A percentile compares a stretch with the other conserved stretches of the same genome.
phyloP scores from a whole-genome alignment of 305 asterid genomes.

The Fraxinus nigra region DNA sequence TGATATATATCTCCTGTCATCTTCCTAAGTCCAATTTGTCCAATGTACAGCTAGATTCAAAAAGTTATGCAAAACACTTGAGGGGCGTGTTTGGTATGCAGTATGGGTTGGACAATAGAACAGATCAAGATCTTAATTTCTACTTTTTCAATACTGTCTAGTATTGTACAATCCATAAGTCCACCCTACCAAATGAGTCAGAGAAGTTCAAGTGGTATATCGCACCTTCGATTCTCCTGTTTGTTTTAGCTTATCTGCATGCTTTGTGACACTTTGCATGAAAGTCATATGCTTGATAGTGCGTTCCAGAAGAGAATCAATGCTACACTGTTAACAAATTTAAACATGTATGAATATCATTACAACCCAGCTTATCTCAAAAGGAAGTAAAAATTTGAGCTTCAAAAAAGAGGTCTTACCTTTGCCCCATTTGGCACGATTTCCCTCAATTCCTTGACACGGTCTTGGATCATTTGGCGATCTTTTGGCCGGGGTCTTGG shows the following conservation, averaged over 20 bases:
- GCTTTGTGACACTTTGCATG: conserved; percentile 90
- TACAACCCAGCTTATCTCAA: not conserved
- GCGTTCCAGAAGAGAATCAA: conserved; percentile 89
- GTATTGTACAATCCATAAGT: not conserved
- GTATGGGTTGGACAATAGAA: not conserved
- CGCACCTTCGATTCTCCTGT: conserved; percentile 86
- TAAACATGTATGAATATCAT: conserved; percentile 2
- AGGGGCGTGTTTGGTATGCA: not conserved
- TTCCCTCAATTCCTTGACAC: conserved; percentile 88
- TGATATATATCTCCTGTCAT: not conserved
- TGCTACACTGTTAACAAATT: conserved; percentile 77
- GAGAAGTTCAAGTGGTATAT: not conserved
- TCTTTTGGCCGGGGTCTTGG: conserved; percentile 95
- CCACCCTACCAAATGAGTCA: not conserved
- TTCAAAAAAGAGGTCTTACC: conserved; percentile 36
- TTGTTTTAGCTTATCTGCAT: conserved; percentile 87
- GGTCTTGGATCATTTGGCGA: conserved; percentile 98
- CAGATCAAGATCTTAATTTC: not conserved
- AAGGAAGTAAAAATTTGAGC: not conserved
- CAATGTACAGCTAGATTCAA: not conserved
- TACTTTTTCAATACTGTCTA: not conserved
- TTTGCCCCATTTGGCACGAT: conserved; percentile 90
- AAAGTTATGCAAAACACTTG: not conserved
- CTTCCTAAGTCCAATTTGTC: not conserved
- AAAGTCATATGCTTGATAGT: conserved; percentile 95